Evolutionary conservation across 2,329 filamentous ascomycete species (phyloP).

Genomic region (Aspergillus quadrilineatus): DNA sequence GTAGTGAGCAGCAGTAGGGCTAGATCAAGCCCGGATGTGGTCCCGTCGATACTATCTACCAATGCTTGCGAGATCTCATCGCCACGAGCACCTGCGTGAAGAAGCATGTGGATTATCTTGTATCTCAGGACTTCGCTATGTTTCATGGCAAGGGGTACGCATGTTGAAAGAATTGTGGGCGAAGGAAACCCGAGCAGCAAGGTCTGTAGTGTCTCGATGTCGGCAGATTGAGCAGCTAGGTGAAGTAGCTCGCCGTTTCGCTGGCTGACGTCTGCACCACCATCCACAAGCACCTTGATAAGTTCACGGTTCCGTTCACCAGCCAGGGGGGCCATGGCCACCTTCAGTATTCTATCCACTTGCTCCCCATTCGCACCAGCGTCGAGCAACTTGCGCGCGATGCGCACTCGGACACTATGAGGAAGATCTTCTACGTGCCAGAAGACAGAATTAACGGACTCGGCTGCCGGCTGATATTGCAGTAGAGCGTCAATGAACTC

Average conservation of each 20-base stretch:
- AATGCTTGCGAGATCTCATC: slow-evolving; percentile 7
- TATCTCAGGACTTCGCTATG: not conserved
- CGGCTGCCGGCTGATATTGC: not conserved
- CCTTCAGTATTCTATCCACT: not conserved
- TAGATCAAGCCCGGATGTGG: not conserved
- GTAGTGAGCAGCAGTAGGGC: slow-evolving; percentile 1
- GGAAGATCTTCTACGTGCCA: not conserved
- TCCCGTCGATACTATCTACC: slow-evolving; percentile 8
- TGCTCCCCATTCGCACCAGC: slow-evolving; percentile 4
- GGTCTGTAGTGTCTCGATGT: not conserved
- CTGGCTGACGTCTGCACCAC: slow-evolving; percentile 10
- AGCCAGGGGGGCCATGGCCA: not conserved
- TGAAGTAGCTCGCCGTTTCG: slow-evolving; percentile 1
- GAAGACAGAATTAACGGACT: slow-evolving; percentile 8
- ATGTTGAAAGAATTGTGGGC: not conserved
- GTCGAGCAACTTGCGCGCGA: slow-evolving; percentile 4
- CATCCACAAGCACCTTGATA: slow-evolving; percentile 3
- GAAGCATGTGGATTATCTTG: slow-evolving; percentile 8
- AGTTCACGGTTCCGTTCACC: slow-evolving; percentile 2
- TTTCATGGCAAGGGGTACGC: not conserved
- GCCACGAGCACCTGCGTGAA: slow-evolving; percentile 6
- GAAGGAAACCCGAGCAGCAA: slow-evolving; percentile 10
- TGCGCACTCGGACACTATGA: not conserved
- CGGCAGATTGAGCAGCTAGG: not conserved
- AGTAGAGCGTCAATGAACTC: slow-evolving; percentile 7